These are phyloP conservation scores for Tricholoma sp. DNA, from an alignment of 768 basidiomycete species.

Conservation along the genomic window DNA sequence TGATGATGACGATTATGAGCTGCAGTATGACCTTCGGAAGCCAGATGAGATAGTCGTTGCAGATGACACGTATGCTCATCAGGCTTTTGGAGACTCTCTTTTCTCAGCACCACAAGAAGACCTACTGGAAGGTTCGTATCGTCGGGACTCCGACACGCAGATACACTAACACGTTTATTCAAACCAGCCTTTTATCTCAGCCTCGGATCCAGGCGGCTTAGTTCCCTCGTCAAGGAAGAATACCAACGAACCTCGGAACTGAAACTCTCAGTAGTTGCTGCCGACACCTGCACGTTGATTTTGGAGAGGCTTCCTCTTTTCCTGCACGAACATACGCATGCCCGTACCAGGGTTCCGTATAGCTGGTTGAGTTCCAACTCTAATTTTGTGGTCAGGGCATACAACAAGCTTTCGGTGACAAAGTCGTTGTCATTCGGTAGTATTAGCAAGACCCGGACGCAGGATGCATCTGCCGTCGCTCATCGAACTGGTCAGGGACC, in stretches of 20 bases:
- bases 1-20: conserved; percentile 74
- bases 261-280: conserved; percentile 38
- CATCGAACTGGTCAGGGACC: conserved; percentile 44
- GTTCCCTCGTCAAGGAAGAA: conserved; percentile 70
- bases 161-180: neutral
- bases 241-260: conserved; percentile 58
- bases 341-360: conserved; percentile 54
- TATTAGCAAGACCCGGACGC: conserved; percentile 42
- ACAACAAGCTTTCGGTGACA: conserved; percentile 56
- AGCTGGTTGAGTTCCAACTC: conserved; percentile 58
- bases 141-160: neutral
- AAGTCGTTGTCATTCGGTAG: conserved; percentile 55
- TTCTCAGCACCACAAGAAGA: conserved; percentile 88
- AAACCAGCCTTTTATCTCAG: conserved; percentile 62
- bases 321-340: conserved; percentile 81
- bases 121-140: conserved; percentile 65
- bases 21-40: conserved; percentile 64
- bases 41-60: conserved; percentile 74
- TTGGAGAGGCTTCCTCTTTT: conserved; percentile 87
- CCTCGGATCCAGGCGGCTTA: conserved; percentile 74
- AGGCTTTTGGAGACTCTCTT: conserved; percentile 71
- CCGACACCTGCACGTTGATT: conserved; percentile 55
- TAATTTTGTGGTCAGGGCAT: conserved; percentile 70
- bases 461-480: conserved; percentile 75
- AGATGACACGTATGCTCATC: conserved; percentile 80